Evolutionary conservation across 1,284 basidiomycete species (phyloP).

Genomic region (Mycena citricolor): DNA sequence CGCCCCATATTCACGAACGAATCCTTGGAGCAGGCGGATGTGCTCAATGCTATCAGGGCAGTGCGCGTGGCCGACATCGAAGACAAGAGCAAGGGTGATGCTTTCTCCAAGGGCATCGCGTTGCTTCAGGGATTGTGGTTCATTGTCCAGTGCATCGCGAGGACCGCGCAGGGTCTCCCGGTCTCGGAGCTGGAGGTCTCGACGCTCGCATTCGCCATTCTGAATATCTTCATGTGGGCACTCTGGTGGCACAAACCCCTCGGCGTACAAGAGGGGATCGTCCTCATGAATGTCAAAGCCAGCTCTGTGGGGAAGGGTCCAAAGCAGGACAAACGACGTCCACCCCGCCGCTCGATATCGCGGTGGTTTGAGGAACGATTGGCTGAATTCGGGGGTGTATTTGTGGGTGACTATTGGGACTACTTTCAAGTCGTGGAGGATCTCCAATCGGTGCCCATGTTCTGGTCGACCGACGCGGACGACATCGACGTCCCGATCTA

Average conservation of each 20-base stretch:
- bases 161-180: slow-evolving; percentile 24
- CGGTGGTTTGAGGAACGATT: no score
- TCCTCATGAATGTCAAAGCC: no score
- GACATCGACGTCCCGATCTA: no score
- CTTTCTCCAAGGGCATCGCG: slow-evolving; percentile 29
- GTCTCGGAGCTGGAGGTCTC: slow-evolving; percentile 34
- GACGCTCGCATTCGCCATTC: slow-evolving; percentile 30
- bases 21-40: not conserved
- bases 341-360: no score
- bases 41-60: not conserved
- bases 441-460: slow-evolving; percentile 1
- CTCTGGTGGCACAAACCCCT: slow-evolving; percentile 39
- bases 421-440: not conserved
- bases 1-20: not conserved
- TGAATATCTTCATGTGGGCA: slow-evolving; percentile 29
- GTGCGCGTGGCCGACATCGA: slow-evolving; percentile 24
- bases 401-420: not conserved
- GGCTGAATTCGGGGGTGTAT: not conserved
- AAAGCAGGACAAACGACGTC: no score
- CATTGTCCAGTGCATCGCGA: slow-evolving; percentile 29
- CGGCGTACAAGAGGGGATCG: slow-evolving; percentile 13
- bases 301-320: no score
- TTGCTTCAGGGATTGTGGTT: slow-evolving; percentile 35
- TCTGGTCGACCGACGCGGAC: no score
- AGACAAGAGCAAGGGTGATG: slow-evolving; percentile 32